Evolutionary conservation across 805 yeast genomes (phyloP).

Genomic region (Zygotorulaspora chibaensis): DNA sequence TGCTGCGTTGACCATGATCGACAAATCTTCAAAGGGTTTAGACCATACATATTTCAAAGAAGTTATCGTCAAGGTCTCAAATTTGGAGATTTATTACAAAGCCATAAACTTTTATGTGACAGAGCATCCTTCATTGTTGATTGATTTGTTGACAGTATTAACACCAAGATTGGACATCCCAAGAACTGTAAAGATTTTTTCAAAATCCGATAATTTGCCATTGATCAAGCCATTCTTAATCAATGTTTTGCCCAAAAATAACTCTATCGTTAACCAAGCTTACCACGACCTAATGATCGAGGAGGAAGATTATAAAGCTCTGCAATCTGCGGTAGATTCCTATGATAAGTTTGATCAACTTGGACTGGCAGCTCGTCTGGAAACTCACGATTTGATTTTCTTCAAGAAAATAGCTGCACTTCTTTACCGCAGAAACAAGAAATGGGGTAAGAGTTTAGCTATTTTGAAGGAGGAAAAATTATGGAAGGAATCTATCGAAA

Average conservation of each 20-base stretch:
- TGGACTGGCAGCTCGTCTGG: conserved; percentile 88
- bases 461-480: conserved; percentile 86
- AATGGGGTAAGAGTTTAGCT: conserved; percentile 84
- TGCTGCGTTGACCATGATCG: conserved; percentile 95
- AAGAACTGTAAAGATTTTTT: conserved; percentile 90
- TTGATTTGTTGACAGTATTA: conserved; percentile 78
- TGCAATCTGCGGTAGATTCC: conserved; percentile 80
- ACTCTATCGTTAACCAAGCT: conserved; percentile 87
- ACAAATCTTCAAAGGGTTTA: conserved; percentile 85
- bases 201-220: conserved; percentile 93
- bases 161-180: conserved; percentile 89
- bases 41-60: conserved; percentile 95
- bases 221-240: conserved; percentile 92
- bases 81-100: conserved; percentile 93
- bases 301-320: conserved; percentile 91
- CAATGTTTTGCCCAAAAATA: conserved; percentile 85
- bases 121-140: conserved; percentile 86
- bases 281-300: conserved; percentile 93
- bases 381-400: conserved; percentile 83
- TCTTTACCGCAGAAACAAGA: conserved; percentile 88
- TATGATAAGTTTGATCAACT: conserved; percentile 89
- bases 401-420: conserved; percentile 96
- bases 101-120: conserved; percentile 92
- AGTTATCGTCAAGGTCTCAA: conserved; percentile 88
- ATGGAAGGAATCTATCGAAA: conserved; percentile 91